Base-by-base conservation (phyloP, 2,329 filamentous ascomycete species). In the Colletotrichum tropicicola region DNA sequence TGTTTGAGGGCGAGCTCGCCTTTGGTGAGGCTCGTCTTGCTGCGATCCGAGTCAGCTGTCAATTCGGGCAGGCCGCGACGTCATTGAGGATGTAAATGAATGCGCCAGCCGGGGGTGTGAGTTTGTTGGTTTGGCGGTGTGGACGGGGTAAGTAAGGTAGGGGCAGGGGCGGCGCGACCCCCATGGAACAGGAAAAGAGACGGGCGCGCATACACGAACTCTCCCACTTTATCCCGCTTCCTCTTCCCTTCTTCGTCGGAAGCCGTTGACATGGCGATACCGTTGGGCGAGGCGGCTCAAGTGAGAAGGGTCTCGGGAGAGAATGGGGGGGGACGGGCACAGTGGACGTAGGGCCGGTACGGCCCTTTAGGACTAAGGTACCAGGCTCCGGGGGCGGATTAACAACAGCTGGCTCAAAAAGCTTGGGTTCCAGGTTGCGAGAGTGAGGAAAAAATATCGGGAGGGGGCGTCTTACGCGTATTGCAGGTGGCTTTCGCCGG, bases 1-100 rank as follows among this genome's bases (percentile, higher is more conserved):
- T 82, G 77, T 64, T 83, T 73, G n/a, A 84, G 69, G 51, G 72
- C 73, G 39, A 78, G 64, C 65, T 79, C 80, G 39, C 76, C 74
- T 60, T 82, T 82, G 32, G 79, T 59, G 6, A 80, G 70, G 43
- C 75, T 74, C 17, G 76, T 73, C 43, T 73, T 74, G 12, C 70
- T 67, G 15, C 25, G 2, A 3, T 72, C 19, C 72, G 71, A 10
- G 75, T 72, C 48, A 56, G 39, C 28, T 5, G n/a, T 17, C 1
- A 13, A 15, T 15, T 41, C 30, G 19, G 39, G 1, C 13, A 19
- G 39, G 10, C 15, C 17, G 37, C 23, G 6, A 41, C 6, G 35
- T 25, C 39, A 23, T 28, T 25, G 27, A 32, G 10, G 25, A 15
- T 45, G 8, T 28, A 10, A 5, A 4, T 17, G 10, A 25, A 21